Base-by-base conservation (phyloP, 2,329 filamentous ascomycete genomes). In the Trichoderma sp. region DNA sequence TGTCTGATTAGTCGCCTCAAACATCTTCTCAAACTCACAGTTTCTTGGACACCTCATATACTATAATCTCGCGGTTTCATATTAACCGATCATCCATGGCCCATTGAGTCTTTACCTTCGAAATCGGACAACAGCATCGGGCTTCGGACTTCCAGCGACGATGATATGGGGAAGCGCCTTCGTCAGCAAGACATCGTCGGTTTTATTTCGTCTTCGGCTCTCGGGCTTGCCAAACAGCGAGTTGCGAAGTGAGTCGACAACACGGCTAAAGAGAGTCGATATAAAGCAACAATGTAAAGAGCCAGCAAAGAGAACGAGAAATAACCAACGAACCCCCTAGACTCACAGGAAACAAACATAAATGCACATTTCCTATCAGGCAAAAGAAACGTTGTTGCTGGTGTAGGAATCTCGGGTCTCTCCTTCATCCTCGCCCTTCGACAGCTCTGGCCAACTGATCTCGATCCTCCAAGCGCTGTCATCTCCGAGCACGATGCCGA, bases 341-440 rank as follows among this genome's bases (percentile, higher is more conserved):
- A 45, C 19, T 1, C 5, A 48, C n/a, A 12, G 10, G 5, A 17
- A 48, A 5, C n/a, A 10, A 21, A 48, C 34, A 48, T 58, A 43
- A 28, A n/a, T 0, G 14, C 44, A 24, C 68, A 67, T 30, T 69
- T 73, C 56, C 70, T 77, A 50, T 69, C 72, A 7, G 72, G 73
- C 24, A 78, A 78, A 69, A 74, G 71, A 55, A 77, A 79, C 54
- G 69, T 79, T 19, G 70, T 80, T 43, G 71, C 75, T 26, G 78
- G 78, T 34, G 76, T 72, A 21, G 79, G 78, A 21, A 74, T 79
- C n/a, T 75, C 75, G 21, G 76, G 79, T 14, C 72, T 78, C 21
- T 67, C 77, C 5, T 80, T 81, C 66, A 73, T 71, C 47, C 67
- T 75, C 58, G 72, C 77, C 17, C 70, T 80, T 26, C 71, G 71